These are phyloP conservation scores for Aspergillus nidulans DNA, from an alignment of 495 filamentous ascomycete genomes.

Conservation along the genomic window DNA sequence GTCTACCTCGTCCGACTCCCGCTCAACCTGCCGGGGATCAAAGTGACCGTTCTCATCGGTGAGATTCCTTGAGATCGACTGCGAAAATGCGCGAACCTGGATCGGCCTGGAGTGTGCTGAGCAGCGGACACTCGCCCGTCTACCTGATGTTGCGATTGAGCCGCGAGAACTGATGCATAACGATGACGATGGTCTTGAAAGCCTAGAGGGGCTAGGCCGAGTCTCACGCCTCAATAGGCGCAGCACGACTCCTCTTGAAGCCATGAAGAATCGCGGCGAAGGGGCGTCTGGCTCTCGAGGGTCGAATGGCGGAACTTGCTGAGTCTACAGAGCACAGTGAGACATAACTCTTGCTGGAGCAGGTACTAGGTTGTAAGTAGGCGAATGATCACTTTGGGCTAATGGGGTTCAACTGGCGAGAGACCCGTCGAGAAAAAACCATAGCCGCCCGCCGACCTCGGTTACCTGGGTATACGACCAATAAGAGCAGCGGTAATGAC, in stretches of 20 bases:
- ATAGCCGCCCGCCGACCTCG: too few species aligned
- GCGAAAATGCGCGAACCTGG: constrained; percentile 46
- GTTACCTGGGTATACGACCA: not conserved
- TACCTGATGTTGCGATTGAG: constrained; percentile 20
- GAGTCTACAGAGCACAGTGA: not conserved
- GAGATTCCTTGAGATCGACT: constrained; percentile 40
- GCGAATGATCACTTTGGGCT: too few species aligned
- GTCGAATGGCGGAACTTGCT: too few species aligned
- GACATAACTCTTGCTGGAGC: not conserved
- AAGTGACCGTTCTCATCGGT: constrained; percentile 60
- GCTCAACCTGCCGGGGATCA: constrained; percentile 68
- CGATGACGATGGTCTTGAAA: constrained; percentile 27
- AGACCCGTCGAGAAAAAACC: too few species aligned
- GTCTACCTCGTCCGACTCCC: constrained; percentile 90
- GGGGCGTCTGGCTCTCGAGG: not conserved
- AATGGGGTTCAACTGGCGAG: not conserved
- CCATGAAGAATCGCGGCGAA: constrained; percentile 24
- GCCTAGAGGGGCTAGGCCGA: constrained; percentile 26
- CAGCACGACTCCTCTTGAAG: constrained; percentile 38
- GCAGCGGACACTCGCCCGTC: constrained; percentile 18
- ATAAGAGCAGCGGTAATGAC: not conserved
- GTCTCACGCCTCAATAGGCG: constrained; percentile 44
- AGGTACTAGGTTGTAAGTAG: not conserved
- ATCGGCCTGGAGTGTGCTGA: constrained; percentile 20
- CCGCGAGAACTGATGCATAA: constrained; percentile 21